Base-by-base conservation (phyloP, 306 rosid genomes). In the Adenanthera pavonina region DNA sequence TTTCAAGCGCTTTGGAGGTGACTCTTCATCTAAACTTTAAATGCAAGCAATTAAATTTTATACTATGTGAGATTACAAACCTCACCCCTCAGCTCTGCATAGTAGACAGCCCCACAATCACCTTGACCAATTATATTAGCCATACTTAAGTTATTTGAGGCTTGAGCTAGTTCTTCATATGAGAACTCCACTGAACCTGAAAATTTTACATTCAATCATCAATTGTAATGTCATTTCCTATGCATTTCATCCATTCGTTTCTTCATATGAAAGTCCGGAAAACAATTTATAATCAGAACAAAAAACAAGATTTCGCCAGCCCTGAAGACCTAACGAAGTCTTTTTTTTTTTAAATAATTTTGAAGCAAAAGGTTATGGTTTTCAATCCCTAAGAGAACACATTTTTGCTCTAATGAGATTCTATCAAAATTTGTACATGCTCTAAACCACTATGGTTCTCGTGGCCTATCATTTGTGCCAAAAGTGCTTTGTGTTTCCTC, bases 11-110 rank as follows among this genome's bases (percentile, higher is more conserved):
- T 25, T 25, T 25, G 30, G 1, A 25, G 30, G 30, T 25, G 30
- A 43, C 25, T 61, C 75, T n/a, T 59, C 13, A 60, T 7, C 33
- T 19, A 56, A 56, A 53, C 30, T 53, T 64, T 44, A 34, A 74
- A 79, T 47, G 25, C 74, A 47, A 59, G 54, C 8, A 47, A 78
- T 67, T 11, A 54, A 53, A 65, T 1, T 35, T 56, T 38, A 20
- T 19, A 12, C 48, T 0, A 48, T 40, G 65, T 47, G 36, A 47
- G 57, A 78, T 64, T 78, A 91, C 92, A 66, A 82, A 95, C 98
- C 98, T 95, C 97, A 77, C 98, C 98, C 72, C 92, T 91, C 83
- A 95, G 82, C 80, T 92, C 98, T 36, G 97, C 98, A 77, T 88
- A 91, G 83, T 88, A 95, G 57, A 95, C 98, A 36, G 88, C 86